Base-by-base conservation (phyloP, 106 monocot species). In the Chionographis japonica region DNA sequence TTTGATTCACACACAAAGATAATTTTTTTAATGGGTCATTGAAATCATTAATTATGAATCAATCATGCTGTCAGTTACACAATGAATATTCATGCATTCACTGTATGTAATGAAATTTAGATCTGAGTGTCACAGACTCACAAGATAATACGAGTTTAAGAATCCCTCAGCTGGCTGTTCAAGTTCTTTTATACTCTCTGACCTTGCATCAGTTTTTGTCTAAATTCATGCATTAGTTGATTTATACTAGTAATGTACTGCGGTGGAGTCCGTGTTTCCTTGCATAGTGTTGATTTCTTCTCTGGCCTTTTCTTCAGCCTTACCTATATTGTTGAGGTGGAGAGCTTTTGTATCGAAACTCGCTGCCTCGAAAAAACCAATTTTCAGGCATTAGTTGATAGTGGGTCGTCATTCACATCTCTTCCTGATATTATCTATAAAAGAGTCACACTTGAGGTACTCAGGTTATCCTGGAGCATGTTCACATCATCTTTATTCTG, bases 361-460 rank as follows among this genome's bases (percentile, higher is more conserved):
- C 63, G 63, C 16, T 91, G 95, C 73, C 65, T 78, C 19, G 74
- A 67, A 63, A 68, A 80, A 49, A 88, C 81, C 35, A 68, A 51
- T 14, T 75, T 92, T 36, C 81, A 84, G 66, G 84, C 86, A 50
- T 54, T 95, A 56, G 88, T 95, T 61, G 95, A 95, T 54, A 89
- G 84, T 65, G 95, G 95, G 1, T 89, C 95, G 14, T 95, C 95
- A 37, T 95, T 95, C 62, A 86, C 95, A 13, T 82, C 62, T 79
- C 79, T 95, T 63, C 95, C 95, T 12, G 49, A 75, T 55, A 62
- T 80, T 76, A 60, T 88, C 5, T 95, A 92, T 56, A 88, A 80
- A 36, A 84, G 52, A 42, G 77, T 95, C 8, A 79, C 82, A 36
- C 37, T 68, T 4, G 88, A 95, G 95, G 95, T 95, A 82, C 50